These are phyloP conservation scores for Pseudomonodictys pantanalensis DNA, from an alignment of 495 filamentous ascomycete genomes.

Conservation along the genomic window DNA sequence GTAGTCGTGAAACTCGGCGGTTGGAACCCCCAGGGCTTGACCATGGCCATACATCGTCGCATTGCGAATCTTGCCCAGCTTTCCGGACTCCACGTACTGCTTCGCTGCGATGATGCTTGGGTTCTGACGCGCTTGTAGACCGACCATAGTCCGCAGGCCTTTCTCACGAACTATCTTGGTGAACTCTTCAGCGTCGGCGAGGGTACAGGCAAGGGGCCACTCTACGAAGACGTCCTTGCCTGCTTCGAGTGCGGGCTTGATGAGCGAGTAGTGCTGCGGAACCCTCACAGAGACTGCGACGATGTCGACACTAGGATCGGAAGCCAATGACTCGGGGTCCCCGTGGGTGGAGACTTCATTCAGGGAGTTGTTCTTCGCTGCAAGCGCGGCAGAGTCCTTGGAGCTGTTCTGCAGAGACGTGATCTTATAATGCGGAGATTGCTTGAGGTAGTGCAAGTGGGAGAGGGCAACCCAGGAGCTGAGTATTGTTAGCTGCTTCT, in stretches of 20 bases:
- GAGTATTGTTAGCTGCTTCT: neutral
- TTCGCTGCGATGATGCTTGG: slow-evolving; percentile 44
- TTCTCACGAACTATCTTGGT: slow-evolving; percentile 39
- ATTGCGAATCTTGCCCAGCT: slow-evolving; percentile 55
- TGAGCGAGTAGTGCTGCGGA: slow-evolving; percentile 51
- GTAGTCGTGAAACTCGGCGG: slow-evolving; percentile 32
- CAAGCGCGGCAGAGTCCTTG: slow-evolving; percentile 47
- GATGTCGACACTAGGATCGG: slow-evolving; percentile 56
- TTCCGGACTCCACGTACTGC: slow-evolving; percentile 45
- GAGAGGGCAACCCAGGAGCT: slow-evolving; percentile 52
- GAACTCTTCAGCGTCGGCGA: slow-evolving; percentile 45
- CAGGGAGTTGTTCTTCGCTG: slow-evolving; percentile 47
- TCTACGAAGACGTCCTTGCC: slow-evolving; percentile 61
- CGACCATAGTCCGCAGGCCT: slow-evolving; percentile 49
- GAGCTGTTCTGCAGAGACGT: slow-evolving; percentile 60
- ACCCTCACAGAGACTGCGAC: slow-evolving; percentile 56
- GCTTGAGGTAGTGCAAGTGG: slow-evolving; percentile 55
- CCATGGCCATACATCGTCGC: slow-evolving; percentile 44
- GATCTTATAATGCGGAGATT: slow-evolving; percentile 47
- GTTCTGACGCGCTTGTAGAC: slow-evolving; percentile 50
- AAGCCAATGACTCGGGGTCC: slow-evolving; percentile 46
- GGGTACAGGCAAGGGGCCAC: slow-evolving; percentile 50
- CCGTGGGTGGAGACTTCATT: slow-evolving; percentile 50
- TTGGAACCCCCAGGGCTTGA: slow-evolving; percentile 34
- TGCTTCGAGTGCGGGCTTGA: slow-evolving; percentile 49